Base-by-base conservation (phyloP, 495 filamentous ascomycete genomes). In the Xylaria bambusicola region DNA sequence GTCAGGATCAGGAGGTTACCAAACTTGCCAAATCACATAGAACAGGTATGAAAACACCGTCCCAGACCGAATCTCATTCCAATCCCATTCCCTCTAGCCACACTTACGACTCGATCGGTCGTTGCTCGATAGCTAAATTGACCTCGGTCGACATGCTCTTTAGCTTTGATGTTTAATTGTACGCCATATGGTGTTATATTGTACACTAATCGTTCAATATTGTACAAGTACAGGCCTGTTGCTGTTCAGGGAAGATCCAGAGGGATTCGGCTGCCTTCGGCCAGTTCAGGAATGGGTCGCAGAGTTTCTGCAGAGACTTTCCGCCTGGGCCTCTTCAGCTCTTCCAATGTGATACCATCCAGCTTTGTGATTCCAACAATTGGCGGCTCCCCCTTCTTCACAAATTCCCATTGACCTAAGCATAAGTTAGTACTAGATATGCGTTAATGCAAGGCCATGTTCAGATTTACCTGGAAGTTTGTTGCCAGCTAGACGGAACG, bases 351-450 rank as follows among this genome's bases (percentile, higher is more conserved):
- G 10, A 93, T 72, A n/a, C 90, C 91, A 58, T 86, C 83, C 41
- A 99, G 75, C 71, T 96, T 97, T n/a, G 92, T 97, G 58, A 96
- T 83, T 23, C 94, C 94, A 72, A 99, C 93, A 12, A 95, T 80
- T 6, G 94, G 86, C 2, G 91, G 80, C 66, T 97, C 93, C n/a
- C 90, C 91, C 72, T 92, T 96, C 75, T 86, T 90, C 27, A 96
- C 92, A 66, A 97, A 94, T 70, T 97, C 92, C 75, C 90, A 98
- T 58, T 90, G 82, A 2, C 94, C 94, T 96, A 61, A 24, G 55
- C 24, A 42, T 48, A 21, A 31, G 29, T 58, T 20, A 53, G 50
- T 48, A 8, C 6, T 38, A 13, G 36, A 38, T 15, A 38, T 38
- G 36, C 6, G 26, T 15, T 23, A 10, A 53, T 21, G 61, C 5